phyloP scores from a whole-genome alignment of 192 early-diverging fungal species.

The Podila verticillata region DNA sequence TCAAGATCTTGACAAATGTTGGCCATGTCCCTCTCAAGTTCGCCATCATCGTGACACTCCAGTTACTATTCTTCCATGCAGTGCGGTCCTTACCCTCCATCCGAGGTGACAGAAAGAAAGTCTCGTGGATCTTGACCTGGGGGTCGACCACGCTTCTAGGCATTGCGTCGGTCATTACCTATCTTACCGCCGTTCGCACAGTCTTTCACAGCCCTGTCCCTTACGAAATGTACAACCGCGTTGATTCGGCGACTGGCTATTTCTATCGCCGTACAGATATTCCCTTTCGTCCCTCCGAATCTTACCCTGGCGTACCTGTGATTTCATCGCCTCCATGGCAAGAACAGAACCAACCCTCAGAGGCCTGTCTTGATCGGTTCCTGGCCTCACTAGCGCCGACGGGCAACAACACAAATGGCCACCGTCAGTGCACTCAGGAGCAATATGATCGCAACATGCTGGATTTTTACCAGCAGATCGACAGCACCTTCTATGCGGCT shows the following conservation, averaged over 20 bases:
- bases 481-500: neutral
- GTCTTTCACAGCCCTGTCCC: neutral
- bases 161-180: neutral
- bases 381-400: too few relatives aligned
- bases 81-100: neutral
- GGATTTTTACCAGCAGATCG: neutral
- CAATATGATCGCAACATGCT: neutral
- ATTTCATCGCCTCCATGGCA: neutral
- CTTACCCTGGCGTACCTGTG: neutral
- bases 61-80: neutral
- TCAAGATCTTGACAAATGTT: neutral
- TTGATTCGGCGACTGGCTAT: neutral
- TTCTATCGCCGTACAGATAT: neutral
- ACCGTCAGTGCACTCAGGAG: neutral
- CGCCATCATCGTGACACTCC: neutral
- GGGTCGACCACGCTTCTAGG: neutral
- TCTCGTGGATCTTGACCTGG: constrained; percentile 2
- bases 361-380: neutral
- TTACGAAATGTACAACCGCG: neutral
- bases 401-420: neutral
- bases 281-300: neutral
- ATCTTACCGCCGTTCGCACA: neutral
- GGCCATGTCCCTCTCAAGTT: neutral
- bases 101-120: neutral
- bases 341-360: neutral